These are phyloP conservation scores for Candida maesae DNA, from an alignment of 805 yeast species.

Conservation along the genomic window DNA sequence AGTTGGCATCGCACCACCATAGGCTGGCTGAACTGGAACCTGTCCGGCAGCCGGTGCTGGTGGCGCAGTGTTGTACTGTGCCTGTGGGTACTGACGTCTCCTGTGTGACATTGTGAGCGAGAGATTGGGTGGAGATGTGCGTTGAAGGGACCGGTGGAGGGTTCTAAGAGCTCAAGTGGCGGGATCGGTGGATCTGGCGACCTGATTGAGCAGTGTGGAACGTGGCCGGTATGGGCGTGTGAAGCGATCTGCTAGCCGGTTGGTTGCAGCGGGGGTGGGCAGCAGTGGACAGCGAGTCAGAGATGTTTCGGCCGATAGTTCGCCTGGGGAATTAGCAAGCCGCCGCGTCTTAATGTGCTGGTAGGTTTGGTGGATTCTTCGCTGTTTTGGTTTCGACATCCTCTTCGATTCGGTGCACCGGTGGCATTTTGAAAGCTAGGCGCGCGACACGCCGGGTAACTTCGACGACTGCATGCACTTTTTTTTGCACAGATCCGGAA, in stretches of 20 bases:
- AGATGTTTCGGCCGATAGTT: no score
- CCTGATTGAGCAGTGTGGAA: background rate
- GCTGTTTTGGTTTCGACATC: slow-evolving; percentile 1
- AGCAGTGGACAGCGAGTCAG: background rate
- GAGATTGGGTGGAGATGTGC: no score
- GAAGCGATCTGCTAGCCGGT: background rate
- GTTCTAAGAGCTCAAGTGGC: background rate
- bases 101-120: slow-evolving; percentile 24
- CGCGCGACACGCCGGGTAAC: slow-evolving; percentile 4
- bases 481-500: no score
- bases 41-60: slow-evolving; percentile 9
- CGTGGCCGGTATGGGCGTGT: background rate
- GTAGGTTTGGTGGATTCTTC: background rate
- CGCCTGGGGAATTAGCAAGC: no score
- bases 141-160: background rate
- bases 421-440: slow-evolving; percentile 9
- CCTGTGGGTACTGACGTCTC: slow-evolving; percentile 33
- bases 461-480: no score
- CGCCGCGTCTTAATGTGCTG: background rate
- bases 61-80: slow-evolving; percentile 22
- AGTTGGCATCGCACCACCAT: slow-evolving; percentile 6
- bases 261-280: background rate
- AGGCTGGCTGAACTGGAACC: slow-evolving; percentile 5
- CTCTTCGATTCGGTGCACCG: slow-evolving; percentile 8
- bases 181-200: background rate